phyloP scores from a whole-genome alignment of 257 asterid genomes.

The Nicotiana benthamiana region DNA sequence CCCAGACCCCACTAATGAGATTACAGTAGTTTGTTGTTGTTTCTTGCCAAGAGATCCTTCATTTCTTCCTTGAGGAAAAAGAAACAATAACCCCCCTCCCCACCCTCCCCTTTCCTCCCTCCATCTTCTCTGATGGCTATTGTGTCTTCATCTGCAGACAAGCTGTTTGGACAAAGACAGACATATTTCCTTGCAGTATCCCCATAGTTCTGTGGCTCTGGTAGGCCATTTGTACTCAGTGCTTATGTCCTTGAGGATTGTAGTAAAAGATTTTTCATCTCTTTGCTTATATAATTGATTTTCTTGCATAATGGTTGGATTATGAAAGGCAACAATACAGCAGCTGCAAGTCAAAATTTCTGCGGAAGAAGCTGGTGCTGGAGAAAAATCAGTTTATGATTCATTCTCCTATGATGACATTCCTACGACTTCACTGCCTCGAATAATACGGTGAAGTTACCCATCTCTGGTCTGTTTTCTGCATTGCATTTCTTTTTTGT shows the following conservation, averaged over 20 bases:
- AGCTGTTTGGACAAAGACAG: conserved; percentile 60
- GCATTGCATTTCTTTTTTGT: background rate
- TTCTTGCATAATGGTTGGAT: conserved; percentile 22
- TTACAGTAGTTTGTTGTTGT: background rate
- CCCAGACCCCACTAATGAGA: too few species aligned
- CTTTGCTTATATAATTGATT: conserved; percentile 5
- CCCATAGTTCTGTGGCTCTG: conserved; percentile 37
- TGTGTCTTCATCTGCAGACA: conserved; percentile 41
- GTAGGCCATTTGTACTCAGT: conserved; percentile 26
- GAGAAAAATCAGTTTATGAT: conserved; percentile 75
- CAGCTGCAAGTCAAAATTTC: conserved; percentile 71
- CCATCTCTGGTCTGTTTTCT: background rate
- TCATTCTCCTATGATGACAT: conserved; percentile 58
- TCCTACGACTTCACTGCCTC: conserved; percentile 67
- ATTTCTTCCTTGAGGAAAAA: background rate
- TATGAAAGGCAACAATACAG: conserved; percentile 39
- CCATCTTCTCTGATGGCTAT: conserved; percentile 2
- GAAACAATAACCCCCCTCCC: background rate
- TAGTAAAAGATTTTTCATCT: background rate
- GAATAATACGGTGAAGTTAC: conserved; percentile 49
- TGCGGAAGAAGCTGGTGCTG: conserved; percentile 75
- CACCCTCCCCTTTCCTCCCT: too few species aligned
- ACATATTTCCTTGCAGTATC: conserved; percentile 60
- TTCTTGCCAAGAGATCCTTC: background rate
- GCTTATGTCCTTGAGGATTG: background rate